Conservation (phyloP, 495 filamentous ascomycete species). For the Aspergillus avenaceus region DNA sequence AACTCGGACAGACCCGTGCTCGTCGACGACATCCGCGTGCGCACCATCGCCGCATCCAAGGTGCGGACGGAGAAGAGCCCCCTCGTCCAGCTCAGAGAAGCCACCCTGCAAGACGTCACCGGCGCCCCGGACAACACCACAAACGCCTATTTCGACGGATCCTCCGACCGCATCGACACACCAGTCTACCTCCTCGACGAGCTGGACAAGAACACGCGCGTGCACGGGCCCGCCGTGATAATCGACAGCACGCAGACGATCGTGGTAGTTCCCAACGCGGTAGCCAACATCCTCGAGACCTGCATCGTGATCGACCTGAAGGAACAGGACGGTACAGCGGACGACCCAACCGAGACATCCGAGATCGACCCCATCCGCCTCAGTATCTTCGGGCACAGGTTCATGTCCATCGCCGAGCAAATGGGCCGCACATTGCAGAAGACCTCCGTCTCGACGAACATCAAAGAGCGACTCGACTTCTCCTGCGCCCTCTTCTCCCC, state of each 20-base stretch:
- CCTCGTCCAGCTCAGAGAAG: conserved; percentile 34
- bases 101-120: conserved; percentile 24
- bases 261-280: conserved; percentile 77
- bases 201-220: conserved; percentile 67
- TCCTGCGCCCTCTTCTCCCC: conserved; percentile 94
- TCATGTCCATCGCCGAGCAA: conserved; percentile 99
- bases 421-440: conserved; percentile 96
- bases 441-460: conserved; percentile 95
- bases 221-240: conserved; percentile 83
- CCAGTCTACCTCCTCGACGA: conserved; percentile 82
- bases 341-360: conserved; percentile 71
- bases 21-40: conserved; percentile 52
- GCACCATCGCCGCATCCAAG: conserved; percentile 40
- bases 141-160: conserved; percentile 49
- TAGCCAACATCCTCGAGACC: conserved; percentile 41
- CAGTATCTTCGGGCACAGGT: conserved; percentile 91
- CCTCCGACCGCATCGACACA: conserved; percentile 71
- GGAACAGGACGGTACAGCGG: conserved; percentile 58
- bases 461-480: conserved; percentile 96
- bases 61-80: conserved; percentile 40
- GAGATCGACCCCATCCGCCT: conserved; percentile 78
- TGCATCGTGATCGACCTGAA: conserved; percentile 50
- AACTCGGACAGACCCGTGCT: conserved; percentile 45
- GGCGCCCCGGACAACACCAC: conserved; percentile 24
- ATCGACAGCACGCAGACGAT: conserved; percentile 97